Percentiles rank a stretch among this genome's conserved stretches.
Conservation (phyloP, 1,284 basidiomycete genomes). For the Ganoderma sinense region DNA sequence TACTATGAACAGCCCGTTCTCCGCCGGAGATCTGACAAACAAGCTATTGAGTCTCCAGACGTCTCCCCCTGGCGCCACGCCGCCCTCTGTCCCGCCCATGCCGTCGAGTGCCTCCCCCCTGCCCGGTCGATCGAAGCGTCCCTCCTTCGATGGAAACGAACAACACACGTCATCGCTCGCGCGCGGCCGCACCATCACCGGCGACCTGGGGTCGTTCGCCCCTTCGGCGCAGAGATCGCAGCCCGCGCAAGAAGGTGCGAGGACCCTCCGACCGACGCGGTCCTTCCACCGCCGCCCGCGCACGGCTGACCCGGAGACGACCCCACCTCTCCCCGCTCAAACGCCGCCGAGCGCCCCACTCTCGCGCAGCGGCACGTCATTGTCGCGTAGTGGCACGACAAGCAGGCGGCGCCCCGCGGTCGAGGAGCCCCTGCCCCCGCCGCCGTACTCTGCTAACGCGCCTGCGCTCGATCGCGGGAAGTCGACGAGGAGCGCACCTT, state of each 20-base stretch:
- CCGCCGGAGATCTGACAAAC: constrained; percentile 64
- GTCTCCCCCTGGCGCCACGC: constrained; percentile 9
- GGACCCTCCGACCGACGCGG: constrained; percentile 55
- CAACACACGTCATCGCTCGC: constrained; percentile 8
- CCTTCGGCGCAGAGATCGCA: constrained; percentile 20
- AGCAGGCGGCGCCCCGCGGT: constrained; percentile 20
- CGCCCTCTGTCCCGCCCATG: constrained; percentile 33
- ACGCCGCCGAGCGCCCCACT: constrained; percentile 16
- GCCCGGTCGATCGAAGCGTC: constrained; percentile 25
- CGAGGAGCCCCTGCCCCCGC: constrained; percentile 11
- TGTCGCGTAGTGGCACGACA: constrained; percentile 32
- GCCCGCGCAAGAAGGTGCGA: constrained; percentile 38
- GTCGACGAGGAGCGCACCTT: constrained; percentile 8
- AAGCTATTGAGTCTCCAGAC: constrained; percentile 62
- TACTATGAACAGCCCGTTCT: constrained; percentile 49
- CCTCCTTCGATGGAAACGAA: constrained; percentile 26
- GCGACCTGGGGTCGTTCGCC: constrained; percentile 12
- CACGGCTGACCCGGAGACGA: constrained; percentile 27
- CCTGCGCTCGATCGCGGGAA: constrained; percentile 33
- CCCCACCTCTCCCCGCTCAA: constrained; percentile 26
- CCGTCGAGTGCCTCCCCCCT: constrained; percentile 30
- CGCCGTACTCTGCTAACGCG: constrained; percentile 15
- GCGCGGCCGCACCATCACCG: constrained; percentile 21
- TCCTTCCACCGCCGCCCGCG: constrained; percentile 61
- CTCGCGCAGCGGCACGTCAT: constrained; percentile 31